These are phyloP conservation scores for Psidium guajava DNA, from an alignment of 345 rosid species.

Conservation along the genomic window DNA sequence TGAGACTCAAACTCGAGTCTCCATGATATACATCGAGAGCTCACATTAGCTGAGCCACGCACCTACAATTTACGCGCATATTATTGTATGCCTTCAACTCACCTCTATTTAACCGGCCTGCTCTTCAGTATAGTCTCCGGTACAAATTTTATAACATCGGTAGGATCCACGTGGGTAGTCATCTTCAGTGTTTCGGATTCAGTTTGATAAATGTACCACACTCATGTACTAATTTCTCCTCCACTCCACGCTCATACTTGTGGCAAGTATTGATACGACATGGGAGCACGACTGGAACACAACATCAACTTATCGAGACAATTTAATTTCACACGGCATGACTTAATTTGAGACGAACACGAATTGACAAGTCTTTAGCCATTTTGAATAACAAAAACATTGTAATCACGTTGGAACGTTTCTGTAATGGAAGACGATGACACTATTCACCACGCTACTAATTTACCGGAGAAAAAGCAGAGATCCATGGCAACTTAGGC, in stretches of 20 bases:
- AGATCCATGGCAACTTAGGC: not conserved
- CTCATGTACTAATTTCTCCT: not conserved
- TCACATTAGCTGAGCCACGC: not conserved
- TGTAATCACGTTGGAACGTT: not conserved
- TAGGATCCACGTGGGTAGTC: not conserved
- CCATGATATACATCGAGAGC: not conserved
- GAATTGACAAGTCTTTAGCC: not conserved
- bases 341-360: not conserved
- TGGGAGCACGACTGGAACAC: not conserved
- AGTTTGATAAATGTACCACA: not conserved
- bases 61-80: not conserved
- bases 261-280: not conserved
- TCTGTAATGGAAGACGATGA: not conserved
- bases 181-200: not conserved
- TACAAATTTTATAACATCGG: not conserved
- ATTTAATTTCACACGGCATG: rapidly evolving
- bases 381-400: not conserved
- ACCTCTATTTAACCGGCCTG: not conserved
- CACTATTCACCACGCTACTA: not conserved
- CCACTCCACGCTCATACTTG: not conserved
- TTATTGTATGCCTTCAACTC: not conserved
- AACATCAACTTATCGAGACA: not conserved
- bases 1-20: not conserved
- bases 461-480: not conserved
- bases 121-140: not conserved